Percentiles rank a stretch among this genome's conserved stretches.
Evolutionary conservation across 345 rosid species (phyloP).

Genomic region (Limnanthes douglasii): DNA sequence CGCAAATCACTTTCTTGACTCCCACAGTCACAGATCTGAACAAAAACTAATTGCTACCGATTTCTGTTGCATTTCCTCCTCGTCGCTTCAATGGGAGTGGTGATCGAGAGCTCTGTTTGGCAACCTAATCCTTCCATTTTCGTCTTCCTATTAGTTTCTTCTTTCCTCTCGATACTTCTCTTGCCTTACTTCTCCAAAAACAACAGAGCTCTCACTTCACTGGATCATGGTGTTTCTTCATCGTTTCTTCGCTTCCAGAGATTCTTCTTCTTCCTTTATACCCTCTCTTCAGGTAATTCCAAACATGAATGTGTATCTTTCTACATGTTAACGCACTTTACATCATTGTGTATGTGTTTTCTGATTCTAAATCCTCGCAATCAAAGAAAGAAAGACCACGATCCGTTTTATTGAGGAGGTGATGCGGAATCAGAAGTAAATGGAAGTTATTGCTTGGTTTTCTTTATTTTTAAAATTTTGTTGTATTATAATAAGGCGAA

Average conservation of each 20-base stretch:
- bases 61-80: too few species aligned
- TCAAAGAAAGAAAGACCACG: background rate
- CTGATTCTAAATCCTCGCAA: background rate
- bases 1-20: too few species aligned
- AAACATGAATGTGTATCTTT: background rate
- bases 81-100: slow-evolving; percentile 63
- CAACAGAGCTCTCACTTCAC: slow-evolving; percentile 18
- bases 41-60: too few species aligned
- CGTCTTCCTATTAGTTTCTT: slow-evolving; percentile 38
- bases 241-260: slow-evolving; percentile 45
- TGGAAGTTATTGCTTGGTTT: background rate
- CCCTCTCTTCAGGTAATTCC: slow-evolving; percentile 60
- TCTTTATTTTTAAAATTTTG: background rate
- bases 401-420: background rate
- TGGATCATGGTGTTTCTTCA: slow-evolving; percentile 31
- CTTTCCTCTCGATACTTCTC: slow-evolving; percentile 39
- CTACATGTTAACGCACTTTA: background rate
- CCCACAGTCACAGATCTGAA: too few species aligned
- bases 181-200: slow-evolving; percentile 29
- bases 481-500: too few species aligned
- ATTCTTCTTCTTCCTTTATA: slow-evolving; percentile 45
- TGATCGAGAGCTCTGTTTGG: slow-evolving; percentile 60
- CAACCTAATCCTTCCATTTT: slow-evolving; percentile 38
- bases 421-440: background rate
- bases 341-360: background rate